Percentiles rank a stretch among this genome's conserved stretches.
These are phyloP conservation scores for Cordyceps cateniannulata DNA, from an alignment of 2,329 filamentous ascomycete species.

Conservation along the genomic window DNA sequence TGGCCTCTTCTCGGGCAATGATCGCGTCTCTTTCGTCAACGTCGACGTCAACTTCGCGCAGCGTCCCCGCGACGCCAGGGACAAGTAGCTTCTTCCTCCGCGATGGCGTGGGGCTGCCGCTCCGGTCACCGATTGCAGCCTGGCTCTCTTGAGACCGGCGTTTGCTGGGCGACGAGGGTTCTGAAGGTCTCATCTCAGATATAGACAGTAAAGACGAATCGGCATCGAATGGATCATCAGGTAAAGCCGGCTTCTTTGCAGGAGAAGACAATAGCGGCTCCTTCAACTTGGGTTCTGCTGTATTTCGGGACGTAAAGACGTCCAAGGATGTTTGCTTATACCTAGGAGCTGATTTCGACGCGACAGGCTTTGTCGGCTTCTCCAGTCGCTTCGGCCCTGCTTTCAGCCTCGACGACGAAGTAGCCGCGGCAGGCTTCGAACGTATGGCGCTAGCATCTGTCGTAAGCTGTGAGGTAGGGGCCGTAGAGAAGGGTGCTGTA, in stretches of 20 bases:
- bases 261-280: background rate
- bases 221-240: background rate
- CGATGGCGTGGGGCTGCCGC: slow-evolving; percentile 2
- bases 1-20: background rate
- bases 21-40: background rate
- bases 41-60: slow-evolving; percentile 11
- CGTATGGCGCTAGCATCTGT: slow-evolving; percentile 21
- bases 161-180: slow-evolving; percentile 6
- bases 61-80: background rate
- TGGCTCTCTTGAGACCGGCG: slow-evolving; percentile 8
- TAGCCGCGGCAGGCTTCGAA: slow-evolving; percentile 18
- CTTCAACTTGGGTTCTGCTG: background rate
- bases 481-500: slow-evolving; percentile 18
- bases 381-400: background rate
- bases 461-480: slow-evolving; percentile 13
- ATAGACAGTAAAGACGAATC: background rate
- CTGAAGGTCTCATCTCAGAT: background rate
- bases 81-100: slow-evolving; percentile 11
- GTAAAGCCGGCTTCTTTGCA: background rate
- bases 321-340: slow-evolving; percentile 30
- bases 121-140: background rate
- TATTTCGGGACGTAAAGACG: slow-evolving; percentile 19
- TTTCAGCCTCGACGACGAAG: slow-evolving; percentile 6
- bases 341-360: slow-evolving; percentile 13
- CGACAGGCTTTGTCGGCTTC: background rate